These are phyloP conservation scores for Elsinoe ampelina DNA, from an alignment of 2,329 filamentous ascomycete genomes.

Conservation along the genomic window DNA sequence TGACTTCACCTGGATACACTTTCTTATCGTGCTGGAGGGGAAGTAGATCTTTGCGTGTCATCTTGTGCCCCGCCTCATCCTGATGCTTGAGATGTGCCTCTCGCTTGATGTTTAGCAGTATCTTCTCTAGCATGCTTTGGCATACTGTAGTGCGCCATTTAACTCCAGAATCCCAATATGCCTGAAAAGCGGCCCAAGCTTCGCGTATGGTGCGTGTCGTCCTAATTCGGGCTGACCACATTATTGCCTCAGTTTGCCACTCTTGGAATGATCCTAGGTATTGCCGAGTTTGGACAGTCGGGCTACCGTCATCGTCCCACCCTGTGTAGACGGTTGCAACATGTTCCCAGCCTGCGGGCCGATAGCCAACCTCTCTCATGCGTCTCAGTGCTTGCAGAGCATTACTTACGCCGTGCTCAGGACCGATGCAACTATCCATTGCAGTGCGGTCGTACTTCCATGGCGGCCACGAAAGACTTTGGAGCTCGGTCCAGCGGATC, in stretches of 20 bases:
- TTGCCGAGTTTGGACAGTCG: conserved; percentile 51
- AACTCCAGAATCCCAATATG: conserved; percentile 38
- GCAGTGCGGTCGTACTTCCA: conserved; percentile 55
- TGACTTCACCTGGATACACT: conserved; percentile 50
- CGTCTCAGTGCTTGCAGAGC: conserved; percentile 46
- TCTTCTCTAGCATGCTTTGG: conserved; percentile 48
- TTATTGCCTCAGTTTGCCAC: conserved; percentile 16
- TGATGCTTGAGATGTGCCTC: neutral
- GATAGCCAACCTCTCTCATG: conserved; percentile 53
- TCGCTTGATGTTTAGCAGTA: conserved; percentile 33
- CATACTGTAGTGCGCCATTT: conserved; percentile 37
- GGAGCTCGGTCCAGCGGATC: conserved; percentile 48
- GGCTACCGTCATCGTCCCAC: conserved; percentile 54
- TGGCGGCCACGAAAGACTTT: conserved; percentile 54
- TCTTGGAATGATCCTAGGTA: conserved; percentile 26
- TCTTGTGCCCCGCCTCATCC: neutral
- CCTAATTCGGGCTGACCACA: conserved; percentile 50
- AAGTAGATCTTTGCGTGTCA: conserved; percentile 17
- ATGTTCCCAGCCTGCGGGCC: conserved; percentile 41
- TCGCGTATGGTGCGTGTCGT: conserved; percentile 53
- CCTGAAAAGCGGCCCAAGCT: conserved; percentile 56
- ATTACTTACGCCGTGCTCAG: conserved; percentile 47
- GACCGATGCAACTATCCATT: conserved; percentile 49
- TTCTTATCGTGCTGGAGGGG: neutral
- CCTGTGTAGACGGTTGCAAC: conserved; percentile 47